These are phyloP conservation scores for Phytopythium helicoides DNA, from an alignment of 352 stramenopile genomes.

Conservation along the genomic window DNA sequence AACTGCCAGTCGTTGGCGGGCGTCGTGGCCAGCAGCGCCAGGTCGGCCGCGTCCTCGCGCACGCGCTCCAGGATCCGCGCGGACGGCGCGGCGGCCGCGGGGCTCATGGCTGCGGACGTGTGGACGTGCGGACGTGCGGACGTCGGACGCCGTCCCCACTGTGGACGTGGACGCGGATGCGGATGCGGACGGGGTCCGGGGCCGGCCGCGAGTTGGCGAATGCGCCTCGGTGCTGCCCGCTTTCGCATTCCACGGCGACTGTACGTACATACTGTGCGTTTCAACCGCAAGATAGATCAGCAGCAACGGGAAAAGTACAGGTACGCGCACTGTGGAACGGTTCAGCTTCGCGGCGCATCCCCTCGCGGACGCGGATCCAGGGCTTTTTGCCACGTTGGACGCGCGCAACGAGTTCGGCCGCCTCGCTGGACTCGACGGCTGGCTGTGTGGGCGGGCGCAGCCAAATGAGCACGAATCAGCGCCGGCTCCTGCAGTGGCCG, in stretches of 20 bases:
- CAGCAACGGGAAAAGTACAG: no score
- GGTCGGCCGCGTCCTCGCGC: slow-evolving; percentile 52
- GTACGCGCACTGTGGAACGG: no score
- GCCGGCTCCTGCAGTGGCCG: no score
- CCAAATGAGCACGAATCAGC: no score
- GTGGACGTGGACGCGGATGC: background rate
- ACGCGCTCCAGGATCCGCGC: slow-evolving; percentile 59
- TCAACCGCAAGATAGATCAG: slow-evolving; percentile 2
- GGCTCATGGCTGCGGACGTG: slow-evolving; percentile 29
- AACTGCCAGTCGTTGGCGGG: slow-evolving; percentile 47
- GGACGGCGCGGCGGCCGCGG: slow-evolving; percentile 45
- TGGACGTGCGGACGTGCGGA: background rate
- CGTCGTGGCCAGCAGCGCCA: slow-evolving; percentile 42
- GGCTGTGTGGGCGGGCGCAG: no score
- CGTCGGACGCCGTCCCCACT: background rate
- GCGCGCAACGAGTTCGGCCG: no score
- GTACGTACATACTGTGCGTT: background rate
- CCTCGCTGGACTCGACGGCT: no score
- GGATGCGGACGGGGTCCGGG: background rate
- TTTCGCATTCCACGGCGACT: background rate
- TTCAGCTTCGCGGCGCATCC: no score
- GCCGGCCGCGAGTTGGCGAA: slow-evolving; percentile 1
- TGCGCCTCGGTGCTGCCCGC: background rate
- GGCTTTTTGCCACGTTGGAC: no score
- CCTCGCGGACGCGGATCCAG: no score